A percentile compares a stretch with the other conserved stretches of the same genome.
These are phyloP conservation scores for Starmerella bombicola DNA, from an alignment of 805 yeast species.

Conservation along the genomic window DNA sequence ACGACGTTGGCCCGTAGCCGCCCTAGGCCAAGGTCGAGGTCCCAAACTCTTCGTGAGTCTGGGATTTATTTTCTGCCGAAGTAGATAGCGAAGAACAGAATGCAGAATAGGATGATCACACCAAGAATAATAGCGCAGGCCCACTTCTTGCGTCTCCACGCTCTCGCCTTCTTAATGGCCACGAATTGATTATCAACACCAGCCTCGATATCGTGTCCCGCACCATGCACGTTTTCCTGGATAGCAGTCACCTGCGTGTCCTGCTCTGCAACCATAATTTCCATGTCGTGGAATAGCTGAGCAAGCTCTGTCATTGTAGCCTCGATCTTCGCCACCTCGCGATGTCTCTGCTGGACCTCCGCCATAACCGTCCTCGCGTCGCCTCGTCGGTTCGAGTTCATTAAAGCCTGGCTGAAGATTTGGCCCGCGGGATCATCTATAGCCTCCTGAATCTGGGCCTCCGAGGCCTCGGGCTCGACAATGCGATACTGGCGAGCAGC, in stretches of 20 bases:
- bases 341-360: slow-evolving; percentile 92
- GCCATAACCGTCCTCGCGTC: slow-evolving; percentile 91
- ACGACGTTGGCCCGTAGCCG: too few species aligned
- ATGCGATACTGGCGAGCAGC: slow-evolving; percentile 89
- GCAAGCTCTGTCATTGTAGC: slow-evolving; percentile 91
- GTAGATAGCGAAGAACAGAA: slow-evolving; percentile 19
- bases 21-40: too few species aligned
- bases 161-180: slow-evolving; percentile 78
- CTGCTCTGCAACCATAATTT: slow-evolving; percentile 89
- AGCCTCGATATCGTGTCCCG: slow-evolving; percentile 81
- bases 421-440: slow-evolving; percentile 75
- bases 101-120: slow-evolving; percentile 24
- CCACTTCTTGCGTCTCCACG: slow-evolving; percentile 82
- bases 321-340: slow-evolving; percentile 87
- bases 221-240: slow-evolving; percentile 66
- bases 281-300: slow-evolving; percentile 91
- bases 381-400: slow-evolving; percentile 31
- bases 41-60: too few species aligned
- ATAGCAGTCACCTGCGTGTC: slow-evolving; percentile 75
- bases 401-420: slow-evolving; percentile 76
- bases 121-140: slow-evolving; percentile 43
- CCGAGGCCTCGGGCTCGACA: slow-evolving; percentile 42
- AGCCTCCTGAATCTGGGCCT: slow-evolving; percentile 71
- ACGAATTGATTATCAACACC: slow-evolving; percentile 89
- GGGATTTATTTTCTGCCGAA: slow-evolving; percentile 14